Base-by-base conservation (phyloP, 257 asterid species). In the Solanum sitiens region DNA sequence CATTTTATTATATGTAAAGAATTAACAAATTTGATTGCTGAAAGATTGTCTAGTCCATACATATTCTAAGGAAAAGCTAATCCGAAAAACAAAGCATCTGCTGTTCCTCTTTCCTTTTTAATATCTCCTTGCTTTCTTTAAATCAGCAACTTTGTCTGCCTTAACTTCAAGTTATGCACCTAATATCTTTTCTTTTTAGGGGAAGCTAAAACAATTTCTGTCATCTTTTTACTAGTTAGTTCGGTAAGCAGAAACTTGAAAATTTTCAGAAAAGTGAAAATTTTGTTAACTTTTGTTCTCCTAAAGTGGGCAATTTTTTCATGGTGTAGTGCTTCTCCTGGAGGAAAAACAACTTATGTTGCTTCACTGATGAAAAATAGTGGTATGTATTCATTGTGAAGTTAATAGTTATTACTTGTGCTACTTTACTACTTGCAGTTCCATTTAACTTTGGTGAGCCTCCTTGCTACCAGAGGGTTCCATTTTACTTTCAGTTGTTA, bases 351-450 rank as follows among this genome's bases (percentile, higher is more conserved):
- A 75, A 95, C 99, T 44, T 97, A 97, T 89, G 84, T 95, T 87
- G 98, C 99, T 83, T 95, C 98, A 8, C 96, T 97, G 77, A 95
- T 97, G 99, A 97, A 95, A 92, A 97, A 95, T 88, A 95, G 96
- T 88, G 98, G 98, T 95, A 91, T 89, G 96, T 73, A 83, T 76
- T 72, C 75, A 83, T 80, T 70, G 23, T 5, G 7, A 65, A 79
- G 40, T 79, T 79, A 79, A 27, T 45, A 27, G 30, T 27, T 27
- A 27, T 27, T 27, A 27, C 30, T 27, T 27, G 30, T 27, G 1
- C 30, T 27, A 27, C 30, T 27, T 27, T 47, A 15, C 7, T 14
- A 47, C 59, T 14, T 47, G 20, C 20, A 47, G 7, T 47, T 47
- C 59, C 20, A 47, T 18, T 47, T 47, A 47, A 3, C 7, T 14